A percentile compares a stretch with the other conserved stretches of the same genome.
These are phyloP conservation scores for Podospora conica DNA, from an alignment of 495 filamentous ascomycete genomes.

Conservation along the genomic window DNA sequence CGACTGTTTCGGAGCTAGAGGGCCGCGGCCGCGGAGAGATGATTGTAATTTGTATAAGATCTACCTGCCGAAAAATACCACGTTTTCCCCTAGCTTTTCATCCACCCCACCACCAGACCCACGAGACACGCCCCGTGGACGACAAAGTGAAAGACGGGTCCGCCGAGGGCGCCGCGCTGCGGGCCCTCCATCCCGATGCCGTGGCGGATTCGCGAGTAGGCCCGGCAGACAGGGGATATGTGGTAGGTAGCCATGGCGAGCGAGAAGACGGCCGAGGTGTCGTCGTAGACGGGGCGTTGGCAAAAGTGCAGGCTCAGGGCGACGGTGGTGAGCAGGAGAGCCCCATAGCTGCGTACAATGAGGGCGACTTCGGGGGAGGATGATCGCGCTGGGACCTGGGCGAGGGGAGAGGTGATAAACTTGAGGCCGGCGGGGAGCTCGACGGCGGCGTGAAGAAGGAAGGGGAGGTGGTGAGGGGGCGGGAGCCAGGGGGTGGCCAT, in stretches of 20 bases:
- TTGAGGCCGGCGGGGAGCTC: conserved; percentile 20
- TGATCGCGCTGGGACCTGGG: conserved; percentile 22
- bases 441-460: conserved; percentile 20
- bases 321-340: conserved; percentile 32
- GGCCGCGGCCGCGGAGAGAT: neutral
- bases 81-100: neutral
- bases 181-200: neutral
- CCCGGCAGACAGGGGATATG: conserved; percentile 34
- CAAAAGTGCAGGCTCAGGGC: conserved; percentile 23
- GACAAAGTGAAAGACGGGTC: conserved; percentile 25
- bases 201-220: conserved; percentile 15
- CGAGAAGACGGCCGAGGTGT: conserved; percentile 17
- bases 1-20: conserved; percentile 61
- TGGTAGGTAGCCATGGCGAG: conserved; percentile 35
- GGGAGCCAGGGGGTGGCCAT: conserved; percentile 1
- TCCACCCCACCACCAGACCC: conserved; percentile 10
- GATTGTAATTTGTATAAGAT: neutral
- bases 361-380: conserved; percentile 28
- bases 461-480: conserved; percentile 16
- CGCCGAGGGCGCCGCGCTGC: conserved; percentile 19
- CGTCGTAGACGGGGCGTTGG: conserved; percentile 12
- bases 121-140: conserved; percentile 24
- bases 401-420: conserved; percentile 7
- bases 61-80: neutral
- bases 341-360: conserved; percentile 36